Conservation (phyloP, 495 filamentous ascomycete genomes). For the Lasiosphaeria miniovina region DNA sequence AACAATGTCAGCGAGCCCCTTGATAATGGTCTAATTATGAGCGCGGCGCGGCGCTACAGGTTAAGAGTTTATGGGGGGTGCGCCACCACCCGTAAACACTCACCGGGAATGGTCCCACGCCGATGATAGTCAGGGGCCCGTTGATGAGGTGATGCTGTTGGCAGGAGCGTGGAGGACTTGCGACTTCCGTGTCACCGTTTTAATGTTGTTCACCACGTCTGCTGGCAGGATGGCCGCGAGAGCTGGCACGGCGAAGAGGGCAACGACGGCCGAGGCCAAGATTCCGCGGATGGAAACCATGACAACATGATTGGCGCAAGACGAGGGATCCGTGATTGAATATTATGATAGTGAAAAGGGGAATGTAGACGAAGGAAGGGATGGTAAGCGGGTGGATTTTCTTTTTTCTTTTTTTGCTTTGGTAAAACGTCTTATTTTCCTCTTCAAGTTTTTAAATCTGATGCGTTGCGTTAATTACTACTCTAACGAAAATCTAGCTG, state of each 20-base stretch:
- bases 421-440: too few relatives aligned
- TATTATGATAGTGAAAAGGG: too few relatives aligned
- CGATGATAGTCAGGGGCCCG: slow-evolving; percentile 24
- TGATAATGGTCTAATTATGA: slow-evolving; percentile 18
- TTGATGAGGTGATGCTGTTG: slow-evolving; percentile 27
- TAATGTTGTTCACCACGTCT: slow-evolving; percentile 25
- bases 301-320: too few relatives aligned
- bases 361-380: too few relatives aligned
- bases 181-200: slow-evolving; percentile 20
- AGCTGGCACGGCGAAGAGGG: slow-evolving; percentile 14
- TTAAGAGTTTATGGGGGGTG: not conserved
- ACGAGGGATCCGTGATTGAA: too few relatives aligned
- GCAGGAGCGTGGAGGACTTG: slow-evolving; percentile 25
- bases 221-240: slow-evolving; percentile 16
- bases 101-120: slow-evolving; percentile 28
- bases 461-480: too few relatives aligned
- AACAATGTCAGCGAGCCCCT: slow-evolving; percentile 21
- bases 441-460: too few relatives aligned
- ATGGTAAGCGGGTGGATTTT: too few relatives aligned
- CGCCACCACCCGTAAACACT: not conserved
- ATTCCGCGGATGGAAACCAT: slow-evolving; percentile 17
- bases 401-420: too few relatives aligned
- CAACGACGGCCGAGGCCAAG: slow-evolving; percentile 6
- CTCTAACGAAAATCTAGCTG: too few relatives aligned
- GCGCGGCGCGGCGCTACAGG: not conserved